Evolutionary conservation across 257 asterid genomes (phyloP).

Genomic region (Solanum chiquidenum): DNA sequence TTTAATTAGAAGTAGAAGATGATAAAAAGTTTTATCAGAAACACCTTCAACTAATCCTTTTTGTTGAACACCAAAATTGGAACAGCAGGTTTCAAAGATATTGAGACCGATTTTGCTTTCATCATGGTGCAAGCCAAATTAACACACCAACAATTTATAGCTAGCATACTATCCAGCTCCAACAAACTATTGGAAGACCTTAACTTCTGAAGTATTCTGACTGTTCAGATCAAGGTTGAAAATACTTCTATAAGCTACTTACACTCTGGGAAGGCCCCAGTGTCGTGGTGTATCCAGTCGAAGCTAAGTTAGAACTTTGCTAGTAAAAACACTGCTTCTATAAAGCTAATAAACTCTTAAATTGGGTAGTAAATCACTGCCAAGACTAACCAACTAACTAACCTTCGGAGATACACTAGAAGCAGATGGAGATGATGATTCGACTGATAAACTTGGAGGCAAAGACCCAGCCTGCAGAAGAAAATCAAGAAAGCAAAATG

Average conservation of each 20-base stretch:
- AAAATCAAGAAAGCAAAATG: background rate
- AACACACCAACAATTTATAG: background rate
- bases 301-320: background rate
- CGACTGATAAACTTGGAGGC: conserved; percentile 34
- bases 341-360: background rate
- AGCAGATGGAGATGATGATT: conserved; percentile 53
- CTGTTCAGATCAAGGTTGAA: background rate
- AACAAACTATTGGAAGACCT: background rate
- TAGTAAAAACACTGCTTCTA: background rate
- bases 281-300: background rate
- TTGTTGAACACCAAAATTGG: background rate
- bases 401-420: conserved; percentile 37
- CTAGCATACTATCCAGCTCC: background rate
- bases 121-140: background rate
- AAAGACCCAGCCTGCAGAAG: conserved; percentile 42
- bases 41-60: background rate
- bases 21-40: background rate
- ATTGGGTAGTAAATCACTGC: background rate
- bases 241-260: background rate
- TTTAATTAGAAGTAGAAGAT: background rate
- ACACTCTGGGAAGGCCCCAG: background rate
- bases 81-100: background rate
- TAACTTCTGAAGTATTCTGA: background rate
- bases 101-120: background rate
- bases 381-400: background rate